Conservation (phyloP, 257 asterid genomes). For the Solanum pinnatisectum region DNA sequence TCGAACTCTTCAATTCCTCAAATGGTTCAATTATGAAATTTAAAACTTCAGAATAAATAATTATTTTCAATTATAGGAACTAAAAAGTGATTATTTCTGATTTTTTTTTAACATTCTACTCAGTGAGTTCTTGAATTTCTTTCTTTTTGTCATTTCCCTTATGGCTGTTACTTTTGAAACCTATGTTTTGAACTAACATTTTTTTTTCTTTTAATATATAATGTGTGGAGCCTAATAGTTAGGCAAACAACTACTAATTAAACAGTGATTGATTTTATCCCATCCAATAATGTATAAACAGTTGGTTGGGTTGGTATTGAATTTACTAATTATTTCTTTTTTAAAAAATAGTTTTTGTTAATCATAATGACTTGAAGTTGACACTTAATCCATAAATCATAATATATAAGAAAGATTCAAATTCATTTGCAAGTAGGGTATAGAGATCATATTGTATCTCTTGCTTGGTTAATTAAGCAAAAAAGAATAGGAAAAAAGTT, state of each 20-base stretch:
- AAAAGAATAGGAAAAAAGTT: neutral
- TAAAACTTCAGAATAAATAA: too few relatives aligned
- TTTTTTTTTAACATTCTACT: neutral
- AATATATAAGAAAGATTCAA: neutral
- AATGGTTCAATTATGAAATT: too few relatives aligned
- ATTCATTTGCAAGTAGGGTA: neutral
- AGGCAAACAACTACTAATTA: slow-evolving; percentile 15
- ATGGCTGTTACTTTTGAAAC: neutral
- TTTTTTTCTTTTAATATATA: neutral
- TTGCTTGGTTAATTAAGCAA: neutral
- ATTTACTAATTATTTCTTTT: neutral
- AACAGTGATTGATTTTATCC: slow-evolving; percentile 4
- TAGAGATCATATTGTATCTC: neutral
- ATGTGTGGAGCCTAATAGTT: slow-evolving; percentile 20
- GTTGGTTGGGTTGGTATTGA: neutral
- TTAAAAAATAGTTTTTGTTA: neutral
- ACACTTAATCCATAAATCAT: neutral
- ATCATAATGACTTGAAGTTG: neutral
- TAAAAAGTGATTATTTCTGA: neutral
- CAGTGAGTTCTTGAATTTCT: neutral
- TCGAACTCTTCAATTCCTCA: neutral
- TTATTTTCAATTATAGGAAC: neutral
- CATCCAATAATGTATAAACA: neutral
- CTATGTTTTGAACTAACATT: neutral
- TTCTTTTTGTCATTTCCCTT: neutral